These are phyloP conservation scores for Populus hybrid DNA, from an alignment of 441 rosid species.

Conservation along the genomic window DNA sequence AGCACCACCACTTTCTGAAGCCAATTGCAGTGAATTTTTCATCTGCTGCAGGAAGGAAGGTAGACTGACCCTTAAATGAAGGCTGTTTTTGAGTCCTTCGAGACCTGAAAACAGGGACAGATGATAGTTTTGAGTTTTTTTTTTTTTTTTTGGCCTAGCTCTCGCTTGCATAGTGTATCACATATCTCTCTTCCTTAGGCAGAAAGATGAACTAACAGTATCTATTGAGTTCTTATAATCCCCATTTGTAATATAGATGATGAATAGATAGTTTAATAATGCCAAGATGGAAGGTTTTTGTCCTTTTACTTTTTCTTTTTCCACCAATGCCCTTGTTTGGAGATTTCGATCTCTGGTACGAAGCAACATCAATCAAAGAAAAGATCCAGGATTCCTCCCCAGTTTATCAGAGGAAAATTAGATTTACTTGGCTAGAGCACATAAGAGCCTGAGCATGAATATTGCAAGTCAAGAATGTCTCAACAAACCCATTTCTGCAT, in stretches of 20 bases:
- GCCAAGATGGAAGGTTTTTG: not conserved
- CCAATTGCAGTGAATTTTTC: constrained; percentile 16
- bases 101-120: constrained; percentile 25
- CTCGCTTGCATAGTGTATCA: constrained; percentile 21
- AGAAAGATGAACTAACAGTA: constrained; percentile 19
- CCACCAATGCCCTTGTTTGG: not conserved
- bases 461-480: too few species aligned
- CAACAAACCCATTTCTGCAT: too few species aligned
- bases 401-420: not conserved
- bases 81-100: constrained; percentile 46
- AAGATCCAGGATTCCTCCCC: not conserved
- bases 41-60: constrained; percentile 7
- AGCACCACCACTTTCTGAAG: constrained; percentile 17
- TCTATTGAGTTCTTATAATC: constrained; percentile 12
- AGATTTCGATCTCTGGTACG: not conserved
- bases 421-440: not conserved
- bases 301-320: too few species aligned
- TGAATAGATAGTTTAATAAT: constrained; percentile 7
- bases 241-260: constrained; percentile 25
- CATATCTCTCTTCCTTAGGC: constrained; percentile 17
- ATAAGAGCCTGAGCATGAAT: too few species aligned
- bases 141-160: not conserved
- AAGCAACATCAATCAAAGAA: not conserved
- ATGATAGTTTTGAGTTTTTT: constrained; percentile 5
- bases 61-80: constrained; percentile 24